Percentiles rank a stretch among this genome's conserved stretches.
Evolutionary conservation across 768 basidiomycete genomes (phyloP).

Genomic region (Mycena crocata): DNA sequence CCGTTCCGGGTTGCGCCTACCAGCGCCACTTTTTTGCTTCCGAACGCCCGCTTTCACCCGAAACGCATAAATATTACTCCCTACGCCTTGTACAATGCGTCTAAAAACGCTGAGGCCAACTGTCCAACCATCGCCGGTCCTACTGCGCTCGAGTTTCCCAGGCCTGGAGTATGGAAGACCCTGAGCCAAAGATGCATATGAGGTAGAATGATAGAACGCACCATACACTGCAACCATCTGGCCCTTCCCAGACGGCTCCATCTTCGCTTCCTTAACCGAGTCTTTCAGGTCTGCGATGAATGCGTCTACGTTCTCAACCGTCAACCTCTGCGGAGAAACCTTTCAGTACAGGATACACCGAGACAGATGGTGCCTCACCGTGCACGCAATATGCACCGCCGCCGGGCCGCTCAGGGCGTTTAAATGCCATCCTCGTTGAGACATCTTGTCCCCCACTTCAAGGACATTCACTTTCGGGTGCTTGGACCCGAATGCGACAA

Average conservation of each 20-base stretch:
- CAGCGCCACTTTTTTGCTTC: background rate
- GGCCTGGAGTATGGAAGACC: constrained; percentile 57
- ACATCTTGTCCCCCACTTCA: constrained; percentile 92
- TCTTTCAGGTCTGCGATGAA: constrained; percentile 89
- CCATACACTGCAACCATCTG: constrained; percentile 94
- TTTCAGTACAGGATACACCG: constrained; percentile 7
- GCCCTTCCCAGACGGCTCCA: constrained; percentile 75
- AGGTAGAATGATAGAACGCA: constrained; percentile 44
- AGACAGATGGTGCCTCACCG: constrained; percentile 64
- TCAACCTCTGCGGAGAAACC: constrained; percentile 68
- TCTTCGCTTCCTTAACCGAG: constrained; percentile 77
- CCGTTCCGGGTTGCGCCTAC: too few relatives aligned
- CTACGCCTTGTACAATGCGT: constrained; percentile 84
- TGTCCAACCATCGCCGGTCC: constrained; percentile 85
- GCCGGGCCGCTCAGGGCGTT: constrained; percentile 84
- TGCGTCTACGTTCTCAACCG: constrained; percentile 78
- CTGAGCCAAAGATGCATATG: background rate
- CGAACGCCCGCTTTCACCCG: background rate
- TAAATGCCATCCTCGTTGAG: constrained; percentile 89
- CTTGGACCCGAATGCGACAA: constrained; percentile 87
- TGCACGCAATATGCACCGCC: constrained; percentile 94
- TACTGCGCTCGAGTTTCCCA: constrained; percentile 84
- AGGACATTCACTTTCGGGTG: constrained; percentile 76
- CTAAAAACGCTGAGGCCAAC: constrained; percentile 83
- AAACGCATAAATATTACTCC: constrained; percentile 1